Conservation (phyloP, 1,139 yeast genomes). For the Lodderomyces pseudojiufengensis region DNA sequence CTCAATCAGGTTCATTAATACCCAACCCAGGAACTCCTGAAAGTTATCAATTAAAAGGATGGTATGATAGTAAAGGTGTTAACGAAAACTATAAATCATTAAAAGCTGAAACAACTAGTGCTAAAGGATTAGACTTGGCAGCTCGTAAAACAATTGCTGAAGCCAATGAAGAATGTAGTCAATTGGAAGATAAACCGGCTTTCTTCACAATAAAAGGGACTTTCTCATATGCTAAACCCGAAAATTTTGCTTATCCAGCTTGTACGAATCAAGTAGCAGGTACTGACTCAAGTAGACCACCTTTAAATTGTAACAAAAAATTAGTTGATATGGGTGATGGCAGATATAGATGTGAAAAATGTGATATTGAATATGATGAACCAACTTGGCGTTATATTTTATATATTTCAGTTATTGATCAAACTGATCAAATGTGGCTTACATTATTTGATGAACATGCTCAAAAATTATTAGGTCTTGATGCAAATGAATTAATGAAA, state of each 20-base stretch:
- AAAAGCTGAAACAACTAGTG: constrained; percentile 31
- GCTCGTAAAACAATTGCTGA: constrained; percentile 63
- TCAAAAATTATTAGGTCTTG: constrained; percentile 56
- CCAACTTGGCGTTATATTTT: constrained; percentile 81
- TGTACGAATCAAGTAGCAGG: constrained; percentile 49
- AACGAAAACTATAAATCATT: constrained; percentile 60
- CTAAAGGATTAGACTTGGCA: constrained; percentile 20
- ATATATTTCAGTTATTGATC: constrained; percentile 69
- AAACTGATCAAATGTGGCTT: constrained; percentile 81
- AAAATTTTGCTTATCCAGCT: constrained; percentile 86
- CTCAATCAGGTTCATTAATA: constrained; percentile 71
- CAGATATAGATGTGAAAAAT: constrained; percentile 93
- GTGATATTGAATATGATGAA: constrained; percentile 62
- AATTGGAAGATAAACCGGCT: constrained; percentile 67
- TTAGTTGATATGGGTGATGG: constrained; percentile 61
- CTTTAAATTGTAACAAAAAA: constrained; percentile 68
- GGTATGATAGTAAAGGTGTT: constrained; percentile 85
- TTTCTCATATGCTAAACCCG: constrained; percentile 66
- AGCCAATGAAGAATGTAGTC: constrained; percentile 54
- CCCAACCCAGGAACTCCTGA: constrained; percentile 88
- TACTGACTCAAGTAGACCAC: constrained; percentile 17
- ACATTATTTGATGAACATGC: constrained; percentile 88
- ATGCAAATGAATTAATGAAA: constrained; percentile 64
- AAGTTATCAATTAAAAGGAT: constrained; percentile 84
- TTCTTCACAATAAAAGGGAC: constrained; percentile 74